Evolutionary conservation across 768 basidiomycete species (phyloP), one percentile per base, ranked within the genome.

Genomic region (Leccinum boreale): DNA sequence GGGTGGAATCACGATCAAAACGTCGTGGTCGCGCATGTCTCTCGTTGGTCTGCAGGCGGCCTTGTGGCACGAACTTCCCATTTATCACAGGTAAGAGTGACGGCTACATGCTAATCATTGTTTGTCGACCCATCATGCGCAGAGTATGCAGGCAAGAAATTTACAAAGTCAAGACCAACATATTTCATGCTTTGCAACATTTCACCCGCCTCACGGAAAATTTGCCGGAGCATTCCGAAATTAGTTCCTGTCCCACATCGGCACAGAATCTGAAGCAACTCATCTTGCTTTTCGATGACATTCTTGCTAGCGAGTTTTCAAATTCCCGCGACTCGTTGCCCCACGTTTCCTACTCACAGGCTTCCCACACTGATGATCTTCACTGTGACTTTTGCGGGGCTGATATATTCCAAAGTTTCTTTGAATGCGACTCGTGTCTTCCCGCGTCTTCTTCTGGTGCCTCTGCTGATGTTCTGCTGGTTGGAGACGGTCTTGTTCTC

Each of bases 21-120:
- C 85, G 4, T 88, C 89, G 1, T 94, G 92, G 92, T 92, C 90
- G 1, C 78, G 92, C 48, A 92, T 94, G 90, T 87, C 89, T 7
- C 64, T 88, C 26, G 68, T 74, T 49, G 86, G 89, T 4, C 68
- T 91, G 14, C 68, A 70, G 42, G 75, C 77, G 1, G 87, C 90
- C 3, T 75, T 88, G 31, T 80, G 83, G 64, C 81, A 88, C 46
- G 92, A 94, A 61, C 76, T 94, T 33, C 89, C 89, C 0, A 80
- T 94, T 14, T 94, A 93, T 69, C 82, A 84, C 68, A 79, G 92
- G 92, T 91, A 57, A 58, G 75, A 31, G 2, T 28, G 33, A 14
- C 8, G 19, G 42, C 55, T 8, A 26, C n/a, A 33, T 21, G 11
- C 0, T 21, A 19, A 28, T 35, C n/a, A 28, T 14, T 33, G 7